A percentile compares a stretch with the other conserved stretches of the same genome.
These are phyloP conservation scores for Pythium graminicola DNA, from an alignment of 352 stramenopile genomes.

Conservation along the genomic window DNA sequence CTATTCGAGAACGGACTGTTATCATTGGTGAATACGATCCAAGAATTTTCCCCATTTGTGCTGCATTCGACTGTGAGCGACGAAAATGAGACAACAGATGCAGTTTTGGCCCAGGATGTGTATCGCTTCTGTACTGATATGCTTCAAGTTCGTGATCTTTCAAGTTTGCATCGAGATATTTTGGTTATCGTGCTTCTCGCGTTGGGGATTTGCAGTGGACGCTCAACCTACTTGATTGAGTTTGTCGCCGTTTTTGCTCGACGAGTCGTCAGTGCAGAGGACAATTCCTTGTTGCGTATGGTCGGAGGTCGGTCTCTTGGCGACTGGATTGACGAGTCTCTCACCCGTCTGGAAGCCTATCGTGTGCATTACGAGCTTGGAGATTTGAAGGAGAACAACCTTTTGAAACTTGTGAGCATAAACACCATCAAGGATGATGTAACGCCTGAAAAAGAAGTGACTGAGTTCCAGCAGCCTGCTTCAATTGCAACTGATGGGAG, in stretches of 20 bases:
- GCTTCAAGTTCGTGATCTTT: slow-evolving; percentile 20
- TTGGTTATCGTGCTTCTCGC: slow-evolving; percentile 43
- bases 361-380: slow-evolving; percentile 49
- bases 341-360: slow-evolving; percentile 45
- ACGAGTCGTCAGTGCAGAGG: background rate
- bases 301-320: slow-evolving; percentile 27
- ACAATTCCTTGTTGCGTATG: background rate
- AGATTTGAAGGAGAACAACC: slow-evolving; percentile 32
- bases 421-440: slow-evolving; percentile 30
- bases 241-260: slow-evolving; percentile 34
- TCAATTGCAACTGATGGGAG: slow-evolving; percentile 57
- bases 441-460: background rate
- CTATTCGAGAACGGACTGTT: slow-evolving; percentile 51
- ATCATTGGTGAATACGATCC: slow-evolving; percentile 42
- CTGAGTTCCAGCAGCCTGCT: background rate
- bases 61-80: slow-evolving; percentile 23
- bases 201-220: slow-evolving; percentile 52
- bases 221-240: slow-evolving; percentile 41
- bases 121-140: slow-evolving; percentile 44
- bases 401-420: slow-evolving; percentile 43
- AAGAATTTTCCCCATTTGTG: slow-evolving; percentile 53
- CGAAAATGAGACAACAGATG: slow-evolving; percentile 12
- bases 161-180: slow-evolving; percentile 26
- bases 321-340: slow-evolving; percentile 33
- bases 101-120: slow-evolving; percentile 37